phyloP scores from a whole-genome alignment of 139 green algal species.

The Yamagishiella unicocca region DNA sequence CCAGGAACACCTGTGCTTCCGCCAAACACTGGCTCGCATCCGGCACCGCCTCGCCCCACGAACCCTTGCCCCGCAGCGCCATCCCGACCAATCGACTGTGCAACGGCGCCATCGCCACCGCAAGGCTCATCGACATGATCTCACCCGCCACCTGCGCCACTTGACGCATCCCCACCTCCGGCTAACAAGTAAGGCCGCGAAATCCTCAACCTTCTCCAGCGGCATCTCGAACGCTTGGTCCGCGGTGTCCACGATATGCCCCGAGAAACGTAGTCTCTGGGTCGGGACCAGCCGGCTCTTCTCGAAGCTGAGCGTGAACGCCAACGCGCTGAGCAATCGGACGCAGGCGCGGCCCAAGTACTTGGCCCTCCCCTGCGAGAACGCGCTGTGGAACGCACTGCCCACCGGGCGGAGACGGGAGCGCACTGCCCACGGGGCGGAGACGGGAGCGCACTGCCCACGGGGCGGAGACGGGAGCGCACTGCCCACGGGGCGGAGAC shows the following conservation, averaged over 20 bases:
- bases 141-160: constrained; percentile 21
- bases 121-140: background rate
- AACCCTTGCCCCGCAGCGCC: background rate
- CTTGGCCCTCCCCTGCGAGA: background rate
- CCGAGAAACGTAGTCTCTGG: background rate
- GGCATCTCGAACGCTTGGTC: background rate
- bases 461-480: too few species aligned
- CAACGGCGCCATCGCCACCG: background rate
- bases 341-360: constrained; percentile 3
- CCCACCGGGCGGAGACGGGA: too few species aligned
- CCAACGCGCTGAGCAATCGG: background rate
- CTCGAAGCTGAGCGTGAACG: background rate
- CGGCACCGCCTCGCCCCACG: background rate
- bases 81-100: background rate
- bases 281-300: background rate
- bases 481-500: too few species aligned
- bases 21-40: background rate
- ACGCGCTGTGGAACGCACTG: too few species aligned
- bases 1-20: background rate
- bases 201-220: background rate
- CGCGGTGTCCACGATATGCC: background rate
- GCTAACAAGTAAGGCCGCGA: background rate
- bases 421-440: too few species aligned
- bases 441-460: too few species aligned
- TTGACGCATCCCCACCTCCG: background rate